Conservation (phyloP, 106 monocot species). For the Dioscorea zingiberensis region DNA sequence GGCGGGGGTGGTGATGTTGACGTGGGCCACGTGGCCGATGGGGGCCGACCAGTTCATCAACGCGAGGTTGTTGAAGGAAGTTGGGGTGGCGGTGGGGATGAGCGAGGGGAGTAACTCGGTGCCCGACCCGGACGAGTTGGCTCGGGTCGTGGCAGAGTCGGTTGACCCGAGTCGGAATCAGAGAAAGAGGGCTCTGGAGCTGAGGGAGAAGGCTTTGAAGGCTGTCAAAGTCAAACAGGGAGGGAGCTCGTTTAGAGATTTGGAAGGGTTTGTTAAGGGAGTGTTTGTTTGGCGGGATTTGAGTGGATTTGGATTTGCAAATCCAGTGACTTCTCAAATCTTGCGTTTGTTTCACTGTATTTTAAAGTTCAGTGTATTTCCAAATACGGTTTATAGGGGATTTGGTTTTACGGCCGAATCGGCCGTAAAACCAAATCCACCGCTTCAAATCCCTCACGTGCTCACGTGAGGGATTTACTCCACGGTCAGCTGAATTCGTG, state of each 20-base stretch:
- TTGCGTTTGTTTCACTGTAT: too few relatives aligned
- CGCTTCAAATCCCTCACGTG: too few relatives aligned
- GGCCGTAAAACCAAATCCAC: too few relatives aligned
- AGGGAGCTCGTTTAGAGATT: conserved; percentile 7
- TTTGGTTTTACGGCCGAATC: too few relatives aligned
- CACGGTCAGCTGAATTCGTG: too few relatives aligned
- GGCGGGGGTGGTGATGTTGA: conserved; percentile 39
- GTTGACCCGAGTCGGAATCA: background rate
- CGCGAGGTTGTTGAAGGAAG: conserved; percentile 38
- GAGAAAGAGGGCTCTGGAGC: conserved; percentile 1
- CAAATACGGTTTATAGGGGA: too few relatives aligned
- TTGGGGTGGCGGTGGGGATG: conserved; percentile 13
- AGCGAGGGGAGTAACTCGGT: conserved; percentile 19
- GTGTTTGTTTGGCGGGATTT: too few relatives aligned
- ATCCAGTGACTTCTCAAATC: too few relatives aligned
- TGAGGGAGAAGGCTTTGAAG: background rate
- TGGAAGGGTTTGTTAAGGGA: background rate
- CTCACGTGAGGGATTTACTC: too few relatives aligned
- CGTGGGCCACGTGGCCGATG: conserved; percentile 76
- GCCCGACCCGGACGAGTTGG: conserved; percentile 26
- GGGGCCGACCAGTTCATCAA: conserved; percentile 53
- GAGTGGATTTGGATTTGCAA: too few relatives aligned
- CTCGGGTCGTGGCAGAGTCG: conserved; percentile 9
- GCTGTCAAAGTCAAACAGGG: conserved; percentile 8
- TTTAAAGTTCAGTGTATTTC: too few relatives aligned